Percentiles rank a stretch among this genome's conserved stretches.
phyloP scores from a whole-genome alignment of 257 asterid species.

The Buddleja alternifolia region DNA sequence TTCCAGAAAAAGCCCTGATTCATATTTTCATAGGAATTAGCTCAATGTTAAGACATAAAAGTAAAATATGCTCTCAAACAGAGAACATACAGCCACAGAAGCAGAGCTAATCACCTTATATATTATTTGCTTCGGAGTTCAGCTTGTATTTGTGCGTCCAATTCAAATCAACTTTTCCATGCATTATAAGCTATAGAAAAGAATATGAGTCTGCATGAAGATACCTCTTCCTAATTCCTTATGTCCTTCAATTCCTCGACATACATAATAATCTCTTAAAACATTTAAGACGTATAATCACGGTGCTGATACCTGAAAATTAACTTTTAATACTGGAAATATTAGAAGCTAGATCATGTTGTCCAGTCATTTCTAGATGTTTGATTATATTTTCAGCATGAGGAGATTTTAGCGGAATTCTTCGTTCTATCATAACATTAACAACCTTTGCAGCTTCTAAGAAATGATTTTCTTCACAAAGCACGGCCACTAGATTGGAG shows the following conservation, averaged over 20 bases:
- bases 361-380: conserved; percentile 39
- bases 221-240: not conserved
- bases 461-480: conserved; percentile 52
- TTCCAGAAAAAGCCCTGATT: too few species aligned
- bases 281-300: not conserved
- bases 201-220: not conserved
- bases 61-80: too few species aligned
- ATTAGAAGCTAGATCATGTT: conserved; percentile 48
- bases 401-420: conserved; percentile 38
- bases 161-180: too few species aligned
- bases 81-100: too few species aligned
- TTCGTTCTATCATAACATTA: conserved; percentile 47
- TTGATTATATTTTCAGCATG: conserved; percentile 36
- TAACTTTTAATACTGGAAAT: conserved; percentile 30
- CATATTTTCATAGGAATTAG: too few species aligned
- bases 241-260: not conserved
- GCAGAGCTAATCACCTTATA: too few species aligned
- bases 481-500: conserved; percentile 55
- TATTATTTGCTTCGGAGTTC: too few species aligned
- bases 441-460: conserved; percentile 52
- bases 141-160: too few species aligned
- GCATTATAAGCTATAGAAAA: too few species aligned
- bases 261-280: not conserved
- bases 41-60: too few species aligned
- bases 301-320: not conserved